These are phyloP conservation scores for Neurospora sp. DNA, from an alignment of 495 filamentous ascomycete genomes.

Conservation along the genomic window DNA sequence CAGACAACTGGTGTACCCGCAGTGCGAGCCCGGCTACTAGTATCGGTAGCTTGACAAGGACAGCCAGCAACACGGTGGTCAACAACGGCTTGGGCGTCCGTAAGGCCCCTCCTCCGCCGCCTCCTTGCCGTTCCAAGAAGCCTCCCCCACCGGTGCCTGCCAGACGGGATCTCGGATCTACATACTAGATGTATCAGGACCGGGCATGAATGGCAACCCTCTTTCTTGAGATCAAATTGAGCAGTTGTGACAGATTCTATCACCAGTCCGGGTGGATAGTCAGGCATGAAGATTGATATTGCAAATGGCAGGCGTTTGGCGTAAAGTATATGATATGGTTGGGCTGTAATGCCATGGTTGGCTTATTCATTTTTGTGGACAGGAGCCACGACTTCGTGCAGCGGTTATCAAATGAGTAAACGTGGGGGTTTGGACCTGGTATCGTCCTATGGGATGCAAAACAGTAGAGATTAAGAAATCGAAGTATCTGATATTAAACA, in stretches of 20 bases:
- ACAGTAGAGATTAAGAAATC: not conserved
- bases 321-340: not conserved
- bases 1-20: slow-evolving; percentile 45
- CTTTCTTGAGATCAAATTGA: not conserved
- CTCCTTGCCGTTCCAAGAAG: slow-evolving; percentile 72
- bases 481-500: not conserved
- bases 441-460: not conserved
- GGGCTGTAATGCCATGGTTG: not conserved
- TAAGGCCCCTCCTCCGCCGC: slow-evolving; percentile 72
- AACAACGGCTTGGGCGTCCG: slow-evolving; percentile 36
- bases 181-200: slow-evolving; percentile 15
- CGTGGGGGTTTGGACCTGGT: not conserved
- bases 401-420: not conserved
- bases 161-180: slow-evolving; percentile 22
- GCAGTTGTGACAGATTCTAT: not conserved
- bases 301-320: slow-evolving; percentile 1
- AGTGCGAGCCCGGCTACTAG: slow-evolving; percentile 56
- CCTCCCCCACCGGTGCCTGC: slow-evolving; percentile 54
- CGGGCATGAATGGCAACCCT: not conserved
- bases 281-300: not conserved
- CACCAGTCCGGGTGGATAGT: not conserved
- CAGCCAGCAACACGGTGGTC: slow-evolving; percentile 41
- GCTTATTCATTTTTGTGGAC: not conserved
- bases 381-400: not conserved
- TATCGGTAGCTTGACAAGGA: slow-evolving; percentile 48